A percentile compares a stretch with the other conserved stretches of the same genome.
Evolutionary conservation across 2,329 filamentous ascomycete species (phyloP).

Genomic region (Sclerotinia spermophila): DNA sequence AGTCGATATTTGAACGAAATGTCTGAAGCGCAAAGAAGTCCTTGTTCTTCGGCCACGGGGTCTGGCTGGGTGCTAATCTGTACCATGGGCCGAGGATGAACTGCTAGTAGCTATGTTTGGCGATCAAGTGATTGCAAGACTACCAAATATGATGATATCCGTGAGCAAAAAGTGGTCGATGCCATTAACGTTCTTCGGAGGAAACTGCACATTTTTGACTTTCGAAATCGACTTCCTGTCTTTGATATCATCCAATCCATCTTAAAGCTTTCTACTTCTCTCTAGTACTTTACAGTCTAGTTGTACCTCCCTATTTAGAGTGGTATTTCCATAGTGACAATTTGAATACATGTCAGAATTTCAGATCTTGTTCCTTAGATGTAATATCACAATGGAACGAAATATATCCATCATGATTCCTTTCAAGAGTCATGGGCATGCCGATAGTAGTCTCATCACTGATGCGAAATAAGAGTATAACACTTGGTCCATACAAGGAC

Average conservation of each 20-base stretch:
- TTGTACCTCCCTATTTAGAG: neutral
- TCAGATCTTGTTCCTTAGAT: neutral
- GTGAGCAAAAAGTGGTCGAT: too few relatives aligned
- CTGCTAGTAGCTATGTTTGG: neutral
- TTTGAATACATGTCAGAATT: neutral
- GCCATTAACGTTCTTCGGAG: neutral
- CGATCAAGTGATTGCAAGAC: neutral
- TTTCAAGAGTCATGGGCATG: neutral
- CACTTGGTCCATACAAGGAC: neutral
- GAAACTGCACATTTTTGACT: too few relatives aligned
- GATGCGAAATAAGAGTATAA: neutral
- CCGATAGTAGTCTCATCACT: neutral
- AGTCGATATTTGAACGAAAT: neutral
- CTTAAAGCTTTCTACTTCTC: neutral
- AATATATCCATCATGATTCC: too few relatives aligned
- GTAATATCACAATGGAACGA: neutral
- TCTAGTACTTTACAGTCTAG: neutral
- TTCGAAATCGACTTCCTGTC: neutral
- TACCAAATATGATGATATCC: neutral
- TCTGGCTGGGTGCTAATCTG: neutral
- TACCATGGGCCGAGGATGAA: neutral
- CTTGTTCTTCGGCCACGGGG: neutral
- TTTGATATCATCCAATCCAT: neutral
- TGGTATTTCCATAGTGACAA: neutral
- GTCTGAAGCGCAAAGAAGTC: neutral